Conservation (phyloP, 345 rosid species). For the Lumnitzera littorea region DNA sequence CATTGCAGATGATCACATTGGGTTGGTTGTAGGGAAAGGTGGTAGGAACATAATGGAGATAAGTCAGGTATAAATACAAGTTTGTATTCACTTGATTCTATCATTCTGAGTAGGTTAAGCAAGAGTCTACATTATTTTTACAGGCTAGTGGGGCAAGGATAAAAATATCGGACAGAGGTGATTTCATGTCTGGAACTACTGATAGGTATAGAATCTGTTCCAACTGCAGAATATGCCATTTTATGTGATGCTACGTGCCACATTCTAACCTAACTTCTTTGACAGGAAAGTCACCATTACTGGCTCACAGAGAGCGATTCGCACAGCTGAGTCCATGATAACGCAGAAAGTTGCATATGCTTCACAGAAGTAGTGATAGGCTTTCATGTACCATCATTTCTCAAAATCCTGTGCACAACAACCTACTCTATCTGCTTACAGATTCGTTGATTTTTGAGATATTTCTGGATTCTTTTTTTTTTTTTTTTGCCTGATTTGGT, state of each 20-base stretch:
- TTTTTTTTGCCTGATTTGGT: not conserved
- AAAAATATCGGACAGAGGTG: constrained; percentile 94
- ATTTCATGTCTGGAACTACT: constrained; percentile 85
- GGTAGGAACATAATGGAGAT: constrained; percentile 96
- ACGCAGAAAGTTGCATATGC: constrained; percentile 87
- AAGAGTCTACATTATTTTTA: constrained; percentile 12
- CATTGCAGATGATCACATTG: constrained; percentile 86
- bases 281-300: constrained; percentile 89
- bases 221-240: no score
- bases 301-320: constrained; percentile 83
- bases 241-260: not conserved
- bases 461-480: not conserved
- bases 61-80: constrained; percentile 54
- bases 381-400: constrained; percentile 1
- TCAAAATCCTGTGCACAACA: not conserved
- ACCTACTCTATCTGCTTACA: constrained; percentile 9
- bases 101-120: not conserved
- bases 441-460: constrained; percentile 1
- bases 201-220: constrained; percentile 49
- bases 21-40: constrained; percentile 96
- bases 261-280: not conserved
- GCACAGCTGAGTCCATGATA: constrained; percentile 87
- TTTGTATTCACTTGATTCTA: not conserved
- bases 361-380: constrained; percentile 44
- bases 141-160: constrained; percentile 94